Evolutionary conservation across 176 grass and related monocot genomes (phyloP), one percentile per base, ranked within the genome.

Genomic region (Neostapfia colusana): DNA sequence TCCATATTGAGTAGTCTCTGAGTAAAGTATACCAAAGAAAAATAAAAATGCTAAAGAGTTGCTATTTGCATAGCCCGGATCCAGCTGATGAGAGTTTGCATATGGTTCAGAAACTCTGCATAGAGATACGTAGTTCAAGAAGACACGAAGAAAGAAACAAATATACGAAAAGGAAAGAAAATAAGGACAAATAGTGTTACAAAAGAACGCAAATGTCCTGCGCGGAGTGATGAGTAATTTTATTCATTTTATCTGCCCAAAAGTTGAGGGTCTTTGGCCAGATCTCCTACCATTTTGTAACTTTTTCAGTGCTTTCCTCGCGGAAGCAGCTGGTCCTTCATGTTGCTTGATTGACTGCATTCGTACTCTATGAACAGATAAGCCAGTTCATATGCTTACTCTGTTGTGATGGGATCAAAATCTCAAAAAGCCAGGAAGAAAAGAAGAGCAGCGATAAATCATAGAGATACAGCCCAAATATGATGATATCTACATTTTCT

Each of bases 231-330:
- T 1, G 15, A 53, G 18, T 54, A 23, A 5, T 39, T 59, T 60
- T 49, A 58, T 26, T 26, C 11, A 26, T 58, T 72, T 23, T 10
- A 83, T 79, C 68, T n/a, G 31, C 74, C 0, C 7, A 48, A 37
- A 60, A 82, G 17, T 51, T 42, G 8, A 73, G 18, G 55, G 43
- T 37, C 61, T 67, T 73, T 61, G 26, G 74, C 2, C 4, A 74
- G 27, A 65, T 78, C 41, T 36, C 67, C 45, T 68, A 21, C 1
- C 68, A 53, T 48, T 9, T 54, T 21, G 2, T 43, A 67, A 18
- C 16, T 34, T 71, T 57, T 59, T 14, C 34, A 72, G 67, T 82
- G 40, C 48, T 78, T 82, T 60, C 40, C 50, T 7, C 23, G 0
- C 35, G 34, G 67, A 83, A 60, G 18, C 15, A 59, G 76, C 73